Conservation (phyloP, 2,329 filamentous ascomycete genomes). For the Cladophialophora carrionii region DNA sequence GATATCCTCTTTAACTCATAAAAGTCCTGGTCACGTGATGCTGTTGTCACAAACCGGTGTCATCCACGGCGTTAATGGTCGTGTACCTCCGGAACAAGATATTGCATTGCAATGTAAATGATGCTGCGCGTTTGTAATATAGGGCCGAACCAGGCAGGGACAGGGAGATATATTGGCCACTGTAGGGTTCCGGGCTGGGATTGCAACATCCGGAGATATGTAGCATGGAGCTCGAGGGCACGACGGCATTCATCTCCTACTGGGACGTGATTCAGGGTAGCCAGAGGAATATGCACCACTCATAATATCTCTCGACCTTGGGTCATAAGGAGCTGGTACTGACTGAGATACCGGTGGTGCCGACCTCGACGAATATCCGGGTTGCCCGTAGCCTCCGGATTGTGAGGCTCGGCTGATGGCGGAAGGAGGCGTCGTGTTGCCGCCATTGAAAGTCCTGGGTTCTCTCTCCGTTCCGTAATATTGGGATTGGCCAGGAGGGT, state of each 20-base stretch:
- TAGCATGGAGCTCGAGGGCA: conserved; percentile 7
- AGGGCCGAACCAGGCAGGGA: conserved; percentile 6
- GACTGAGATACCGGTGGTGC: conserved; percentile 28
- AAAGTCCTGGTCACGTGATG: conserved; percentile 28
- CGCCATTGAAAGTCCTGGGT: conserved; percentile 32
- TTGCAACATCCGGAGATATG: conserved; percentile 17
- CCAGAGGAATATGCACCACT: conserved; percentile 23
- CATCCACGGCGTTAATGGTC: conserved; percentile 14
- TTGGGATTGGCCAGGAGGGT: conserved; percentile 30
- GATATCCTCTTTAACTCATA: conserved; percentile 25
- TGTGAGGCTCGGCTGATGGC: conserved; percentile 26
- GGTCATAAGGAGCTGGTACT: conserved; percentile 29
- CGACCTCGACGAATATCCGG: conserved; percentile 30
- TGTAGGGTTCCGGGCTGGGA: conserved; percentile 6
- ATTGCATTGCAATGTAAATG: conserved; percentile 12
- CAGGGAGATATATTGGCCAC: neutral
- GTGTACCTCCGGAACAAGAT: conserved; percentile 9
- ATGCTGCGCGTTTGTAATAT: conserved; percentile 5
- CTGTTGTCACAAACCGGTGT: conserved; percentile 25
- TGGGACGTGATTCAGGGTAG: conserved; percentile 29
- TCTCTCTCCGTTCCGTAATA: conserved; percentile 35
- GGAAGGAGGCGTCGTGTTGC: conserved; percentile 33
- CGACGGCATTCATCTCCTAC: conserved; percentile 28
- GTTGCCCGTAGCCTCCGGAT: conserved; percentile 27
- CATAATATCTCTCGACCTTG: conserved; percentile 29